Base-by-base conservation (phyloP, 306 rosid species). In the Malus orientalis region DNA sequence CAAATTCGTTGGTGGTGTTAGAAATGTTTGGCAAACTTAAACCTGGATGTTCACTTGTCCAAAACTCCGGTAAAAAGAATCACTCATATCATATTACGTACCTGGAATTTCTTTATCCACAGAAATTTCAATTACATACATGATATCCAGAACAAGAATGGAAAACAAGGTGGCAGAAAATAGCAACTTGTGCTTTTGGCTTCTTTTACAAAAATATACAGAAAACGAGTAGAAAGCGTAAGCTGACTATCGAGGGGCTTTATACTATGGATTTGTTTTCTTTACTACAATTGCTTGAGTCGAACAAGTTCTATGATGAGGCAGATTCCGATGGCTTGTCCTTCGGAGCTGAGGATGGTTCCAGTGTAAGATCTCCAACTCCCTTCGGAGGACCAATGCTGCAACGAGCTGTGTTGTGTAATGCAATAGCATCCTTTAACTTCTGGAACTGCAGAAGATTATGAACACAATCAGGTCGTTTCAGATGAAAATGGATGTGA, bases 361-460 rank as follows among this genome's bases (percentile, higher is more conserved):
- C 90, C 49, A 79, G 53, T 73, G 55, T 51, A 75, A 95, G 78
- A 83, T 92, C 95, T 36, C 91, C 97, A 51, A 91, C 85, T 64
- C 93, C 93, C 81, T 49, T 83, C 0, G 97, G 91, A 33, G 97
- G 96, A 73, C 99, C 99, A 58, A 96, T 96, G 88, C 98, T 96
- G 96, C 98, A 93, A 55, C 99, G 89, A 76, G 89, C 98, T 23
- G 99, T 96, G 88, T 86, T 96, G 85, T 96, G 99, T 61, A 72
- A 86, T 85, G 72, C 55, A 58, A 96, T 88, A 62, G 99, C 98
- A 61, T 96, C 99, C 89, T 93, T 96, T 83, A 96, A 84, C 81
- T 89, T 96, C 87, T 96, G 99, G 82, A 96, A 91, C 99, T 96
- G 97, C 72, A 80, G 3, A 70, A 2, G 59, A 11, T 67, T 29